Conservation (phyloP, 768 basidiomycete genomes). For the Boletus rufocinnamomeus region DNA sequence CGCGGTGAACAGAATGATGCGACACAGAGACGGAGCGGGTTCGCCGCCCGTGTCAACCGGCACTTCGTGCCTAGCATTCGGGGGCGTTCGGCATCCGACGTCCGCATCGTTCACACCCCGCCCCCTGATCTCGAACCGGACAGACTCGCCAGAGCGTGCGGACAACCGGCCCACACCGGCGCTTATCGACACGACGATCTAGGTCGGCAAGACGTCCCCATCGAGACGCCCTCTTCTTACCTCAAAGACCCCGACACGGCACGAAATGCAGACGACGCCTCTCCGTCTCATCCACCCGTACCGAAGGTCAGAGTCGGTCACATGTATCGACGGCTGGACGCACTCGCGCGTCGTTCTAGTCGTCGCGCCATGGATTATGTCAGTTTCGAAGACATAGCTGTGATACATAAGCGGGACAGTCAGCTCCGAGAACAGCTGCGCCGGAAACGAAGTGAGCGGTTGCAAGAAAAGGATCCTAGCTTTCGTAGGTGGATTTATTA, state of each 20-base stretch:
- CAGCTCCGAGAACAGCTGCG: conserved; percentile 29
- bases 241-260: background rate
- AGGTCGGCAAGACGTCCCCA: background rate
- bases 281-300: conserved; percentile 7
- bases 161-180: conserved; percentile 15
- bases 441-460: conserved; percentile 18
- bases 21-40: conserved; percentile 13
- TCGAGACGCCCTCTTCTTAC: background rate
- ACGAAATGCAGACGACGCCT: conserved; percentile 1
- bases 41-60: conserved; percentile 16
- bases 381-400: conserved; percentile 25
- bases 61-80: conserved; percentile 16
- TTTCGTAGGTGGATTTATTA: conserved; percentile 28
- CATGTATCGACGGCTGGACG: conserved; percentile 31
- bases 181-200: conserved; percentile 14
- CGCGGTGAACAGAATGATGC: conserved; percentile 14
- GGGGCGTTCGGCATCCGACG: conserved; percentile 27
- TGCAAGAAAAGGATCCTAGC: conserved; percentile 24
- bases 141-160: conserved; percentile 33
- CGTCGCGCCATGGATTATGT: conserved; percentile 33
- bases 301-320: conserved; percentile 24
- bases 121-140: conserved; percentile 33
- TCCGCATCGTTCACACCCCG: conserved; percentile 22
- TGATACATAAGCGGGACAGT: conserved; percentile 19
- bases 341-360: conserved; percentile 22